Conservation (phyloP, 352 stramenopile species). For the Pythium insidiosum region DNA sequence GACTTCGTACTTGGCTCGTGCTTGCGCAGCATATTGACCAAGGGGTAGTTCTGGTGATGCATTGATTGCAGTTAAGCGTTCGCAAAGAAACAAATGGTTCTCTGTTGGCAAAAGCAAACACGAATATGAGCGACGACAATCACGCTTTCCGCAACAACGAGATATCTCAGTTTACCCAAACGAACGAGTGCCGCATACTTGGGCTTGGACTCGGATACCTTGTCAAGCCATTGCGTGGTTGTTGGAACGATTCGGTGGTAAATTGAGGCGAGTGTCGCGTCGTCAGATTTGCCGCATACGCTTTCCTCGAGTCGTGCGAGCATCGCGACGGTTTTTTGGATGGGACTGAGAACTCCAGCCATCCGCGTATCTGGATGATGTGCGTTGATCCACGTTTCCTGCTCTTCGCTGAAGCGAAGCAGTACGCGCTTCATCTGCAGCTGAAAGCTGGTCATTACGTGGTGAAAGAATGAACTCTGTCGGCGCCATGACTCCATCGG, state of each 20-base stretch:
- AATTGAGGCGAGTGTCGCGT: constrained; percentile 48
- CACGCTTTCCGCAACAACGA: too few species aligned
- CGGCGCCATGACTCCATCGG: constrained; percentile 30
- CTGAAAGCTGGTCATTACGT: constrained; percentile 66
- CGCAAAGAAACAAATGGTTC: constrained; percentile 62
- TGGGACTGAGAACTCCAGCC: constrained; percentile 52
- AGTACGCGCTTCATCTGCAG: constrained; percentile 70
- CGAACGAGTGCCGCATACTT: constrained; percentile 60
- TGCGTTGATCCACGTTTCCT: constrained; percentile 60
- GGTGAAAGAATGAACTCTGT: constrained; percentile 61
- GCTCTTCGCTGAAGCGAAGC: constrained; percentile 75
- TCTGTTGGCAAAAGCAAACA: too few species aligned
- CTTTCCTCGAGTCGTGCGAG: constrained; percentile 53
- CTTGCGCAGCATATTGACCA: constrained; percentile 36
- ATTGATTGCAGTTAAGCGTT: constrained; percentile 42
- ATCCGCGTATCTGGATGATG: constrained; percentile 64
- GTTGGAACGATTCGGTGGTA: constrained; percentile 56
- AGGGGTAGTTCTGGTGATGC: constrained; percentile 32
- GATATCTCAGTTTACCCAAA: too few species aligned
- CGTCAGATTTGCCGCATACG: constrained; percentile 42
- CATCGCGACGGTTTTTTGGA: constrained; percentile 65
- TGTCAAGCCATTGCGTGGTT: constrained; percentile 67
- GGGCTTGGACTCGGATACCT: constrained; percentile 45
- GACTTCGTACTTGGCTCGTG: constrained; percentile 28
- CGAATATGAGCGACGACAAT: too few species aligned